Conservation (phyloP, 805 yeast genomes). For the Saturnispora halmiae region DNA sequence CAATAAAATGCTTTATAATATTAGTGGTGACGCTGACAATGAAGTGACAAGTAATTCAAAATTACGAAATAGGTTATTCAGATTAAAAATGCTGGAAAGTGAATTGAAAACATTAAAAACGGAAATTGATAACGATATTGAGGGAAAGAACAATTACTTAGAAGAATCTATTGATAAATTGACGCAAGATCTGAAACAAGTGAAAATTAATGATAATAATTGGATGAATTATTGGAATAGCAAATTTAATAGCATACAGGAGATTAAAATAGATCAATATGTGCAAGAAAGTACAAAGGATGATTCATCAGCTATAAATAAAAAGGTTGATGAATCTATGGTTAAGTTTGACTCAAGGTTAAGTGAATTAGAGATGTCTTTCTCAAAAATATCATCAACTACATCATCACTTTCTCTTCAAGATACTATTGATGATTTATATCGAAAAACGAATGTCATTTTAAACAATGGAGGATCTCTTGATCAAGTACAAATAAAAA, state of each 20-base stretch:
- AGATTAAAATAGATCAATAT: not conserved
- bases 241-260: not conserved
- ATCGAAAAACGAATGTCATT: conserved; percentile 18
- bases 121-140: conserved; percentile 10
- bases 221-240: conserved; percentile 12
- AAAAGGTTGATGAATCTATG: not conserved
- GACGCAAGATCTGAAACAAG: conserved; percentile 1
- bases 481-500: conserved; percentile 13
- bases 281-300: not conserved
- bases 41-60: not conserved
- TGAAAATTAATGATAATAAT: conserved; percentile 1
- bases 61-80: conserved; percentile 6
- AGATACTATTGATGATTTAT: conserved; percentile 21
- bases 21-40: not conserved
- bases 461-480: conserved; percentile 12
- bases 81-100: conserved; percentile 11
- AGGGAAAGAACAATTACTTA: not conserved
- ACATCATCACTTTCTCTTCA: conserved; percentile 16
- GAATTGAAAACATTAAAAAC: conserved; percentile 11
- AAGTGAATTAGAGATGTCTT: conserved; percentile 12
- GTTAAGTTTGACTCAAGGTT: conserved; percentile 14
- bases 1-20: not conserved
- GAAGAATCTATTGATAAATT: conserved; percentile 4
- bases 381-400: not conserved
- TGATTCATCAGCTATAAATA: not conserved